A percentile compares a stretch with the other conserved stretches of the same genome.
Conservation (phyloP, 1,139 yeast genomes). For the Hemisphaericaspora subhashii region DNA sequence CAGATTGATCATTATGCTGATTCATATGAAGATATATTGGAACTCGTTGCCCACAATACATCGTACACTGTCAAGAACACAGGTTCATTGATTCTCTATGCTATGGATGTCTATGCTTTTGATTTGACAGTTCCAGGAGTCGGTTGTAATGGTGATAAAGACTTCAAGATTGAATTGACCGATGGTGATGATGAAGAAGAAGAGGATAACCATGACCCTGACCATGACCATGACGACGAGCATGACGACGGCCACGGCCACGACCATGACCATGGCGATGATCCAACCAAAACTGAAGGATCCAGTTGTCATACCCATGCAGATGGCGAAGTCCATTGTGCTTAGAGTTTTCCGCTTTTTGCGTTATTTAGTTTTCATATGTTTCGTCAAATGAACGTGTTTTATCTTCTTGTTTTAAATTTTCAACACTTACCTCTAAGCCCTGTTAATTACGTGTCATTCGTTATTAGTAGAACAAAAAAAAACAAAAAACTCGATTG, state of each 20-base stretch:
- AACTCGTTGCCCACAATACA: constrained; percentile 17
- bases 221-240: constrained; percentile 4
- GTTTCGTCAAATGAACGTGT: too few species aligned
- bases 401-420: too few species aligned
- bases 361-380: too few species aligned
- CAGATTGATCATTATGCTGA: constrained; percentile 23
- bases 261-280: constrained; percentile 1
- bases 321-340: constrained; percentile 21
- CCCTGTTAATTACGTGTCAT: neutral
- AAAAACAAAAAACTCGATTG: neutral
- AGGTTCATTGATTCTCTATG: constrained; percentile 19
- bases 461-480: too few species aligned
- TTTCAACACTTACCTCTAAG: neutral
- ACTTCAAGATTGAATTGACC: constrained; percentile 1
- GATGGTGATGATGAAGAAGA: constrained; percentile 2
- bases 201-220: constrained; percentile 5
- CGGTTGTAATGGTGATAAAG: constrained; percentile 19
- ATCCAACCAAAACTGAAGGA: constrained; percentile 8
- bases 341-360: neutral
- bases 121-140: constrained; percentile 22
- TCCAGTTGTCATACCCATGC: constrained; percentile 22
- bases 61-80: constrained; percentile 19
- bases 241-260: constrained; percentile 4
- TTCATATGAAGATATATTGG: constrained; percentile 21
- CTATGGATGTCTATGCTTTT: constrained; percentile 23